Conservation (phyloP, 2,329 filamentous ascomycete genomes). For the Penicillium sp. region DNA sequence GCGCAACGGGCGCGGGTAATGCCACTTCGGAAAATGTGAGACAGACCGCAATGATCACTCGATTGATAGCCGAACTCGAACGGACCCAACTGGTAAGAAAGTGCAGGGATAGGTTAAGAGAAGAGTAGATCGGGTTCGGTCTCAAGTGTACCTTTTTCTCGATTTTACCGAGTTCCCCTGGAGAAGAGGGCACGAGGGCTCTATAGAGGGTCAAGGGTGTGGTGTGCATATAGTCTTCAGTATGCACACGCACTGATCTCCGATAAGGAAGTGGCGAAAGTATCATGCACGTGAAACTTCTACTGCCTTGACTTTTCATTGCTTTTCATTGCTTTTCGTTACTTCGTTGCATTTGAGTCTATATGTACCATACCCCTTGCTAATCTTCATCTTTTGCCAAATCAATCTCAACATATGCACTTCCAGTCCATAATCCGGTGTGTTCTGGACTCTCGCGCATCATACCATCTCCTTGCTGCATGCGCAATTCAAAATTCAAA, state of each 20-base stretch:
- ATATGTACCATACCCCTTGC: too few relatives aligned
- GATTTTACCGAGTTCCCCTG: too few relatives aligned
- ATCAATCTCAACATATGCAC: too few relatives aligned
- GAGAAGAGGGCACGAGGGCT: too few relatives aligned
- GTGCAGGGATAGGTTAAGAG: neutral
- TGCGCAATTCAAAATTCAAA: too few relatives aligned
- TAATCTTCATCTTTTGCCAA: too few relatives aligned
- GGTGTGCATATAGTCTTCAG: neutral
- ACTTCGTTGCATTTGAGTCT: too few relatives aligned
- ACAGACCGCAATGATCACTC: conserved; percentile 8
- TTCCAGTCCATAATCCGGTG: too few relatives aligned
- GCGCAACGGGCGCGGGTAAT: conserved; percentile 24
- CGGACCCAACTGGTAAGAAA: neutral
- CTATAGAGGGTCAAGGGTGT: too few relatives aligned
- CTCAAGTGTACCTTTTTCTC: neutral
- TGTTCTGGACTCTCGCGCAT: too few relatives aligned
- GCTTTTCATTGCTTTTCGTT: too few relatives aligned
- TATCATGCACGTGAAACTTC: neutral
- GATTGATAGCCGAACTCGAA: neutral
- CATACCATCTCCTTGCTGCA: too few relatives aligned
- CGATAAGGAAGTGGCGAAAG: neutral
- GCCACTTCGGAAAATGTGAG: conserved; percentile 29
- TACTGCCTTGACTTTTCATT: neutral
- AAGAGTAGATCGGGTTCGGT: neutral
- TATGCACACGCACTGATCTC: neutral